phyloP scores from a whole-genome alignment of 1,284 basidiomycete species.

The Dichomitus squalens region DNA sequence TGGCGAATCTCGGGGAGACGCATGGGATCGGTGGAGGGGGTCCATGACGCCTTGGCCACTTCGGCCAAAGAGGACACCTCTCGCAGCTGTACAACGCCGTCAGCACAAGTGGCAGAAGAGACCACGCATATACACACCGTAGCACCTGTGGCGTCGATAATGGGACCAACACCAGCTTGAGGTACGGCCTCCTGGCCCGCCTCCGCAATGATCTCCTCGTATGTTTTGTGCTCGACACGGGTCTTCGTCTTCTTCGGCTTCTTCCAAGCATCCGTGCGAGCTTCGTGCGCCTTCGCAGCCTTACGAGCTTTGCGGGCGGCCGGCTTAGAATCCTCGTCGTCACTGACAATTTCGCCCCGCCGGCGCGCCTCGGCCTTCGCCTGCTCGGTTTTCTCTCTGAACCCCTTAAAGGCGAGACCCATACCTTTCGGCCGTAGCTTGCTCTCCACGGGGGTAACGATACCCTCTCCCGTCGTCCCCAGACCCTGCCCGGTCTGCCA shows the following conservation, averaged over 20 bases:
- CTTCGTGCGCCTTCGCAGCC: conserved; percentile 49
- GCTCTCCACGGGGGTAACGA: conserved; percentile 85
- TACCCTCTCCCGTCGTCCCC: conserved; percentile 79
- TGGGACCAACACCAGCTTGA: conserved; percentile 71
- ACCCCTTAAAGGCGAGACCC: conserved; percentile 88
- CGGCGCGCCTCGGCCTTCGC: conserved; percentile 82
- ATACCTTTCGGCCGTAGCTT: conserved; percentile 82
- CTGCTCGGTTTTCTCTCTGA: conserved; percentile 87
- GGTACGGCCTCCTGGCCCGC: conserved; percentile 58
- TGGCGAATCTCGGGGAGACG: conserved; percentile 95
- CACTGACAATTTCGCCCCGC: conserved; percentile 73
- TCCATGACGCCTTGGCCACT: conserved; percentile 79
- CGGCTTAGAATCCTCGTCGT: conserved; percentile 60
- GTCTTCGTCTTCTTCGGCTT: conserved; percentile 83
- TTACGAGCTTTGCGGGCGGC: conserved; percentile 49
- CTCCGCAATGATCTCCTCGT: conserved; percentile 91
- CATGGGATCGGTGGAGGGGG: conserved; percentile 80
- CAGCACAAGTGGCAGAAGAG: neutral
- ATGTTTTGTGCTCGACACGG: conserved; percentile 90
- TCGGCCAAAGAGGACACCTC: conserved; percentile 85
- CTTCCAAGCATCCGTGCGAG: conserved; percentile 76
- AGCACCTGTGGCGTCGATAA: conserved; percentile 93
- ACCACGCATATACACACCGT: conserved; percentile 55
- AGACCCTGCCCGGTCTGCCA: conserved; percentile 88
- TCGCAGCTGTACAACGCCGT: conserved; percentile 54